Base-by-base conservation (phyloP, 2,329 filamentous ascomycete species). In the Didymella keratinophila region DNA sequence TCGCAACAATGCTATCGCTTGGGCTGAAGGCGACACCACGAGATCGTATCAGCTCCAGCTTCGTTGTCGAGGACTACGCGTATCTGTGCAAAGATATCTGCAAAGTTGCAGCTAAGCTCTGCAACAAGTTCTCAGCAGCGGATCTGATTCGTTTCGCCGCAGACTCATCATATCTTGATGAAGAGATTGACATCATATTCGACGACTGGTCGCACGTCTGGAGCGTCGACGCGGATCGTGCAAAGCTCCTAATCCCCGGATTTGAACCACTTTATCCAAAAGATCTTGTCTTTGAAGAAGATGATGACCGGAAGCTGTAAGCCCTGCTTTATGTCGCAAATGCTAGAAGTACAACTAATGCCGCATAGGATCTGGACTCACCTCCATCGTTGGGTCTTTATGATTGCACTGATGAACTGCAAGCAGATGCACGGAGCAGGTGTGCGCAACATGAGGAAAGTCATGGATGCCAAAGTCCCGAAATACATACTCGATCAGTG, bases 371-470 rank as follows among this genome's bases (percentile, higher is more conserved):
- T 58, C 11, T 50, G 56, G 46, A 54, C 46, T 4, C 32, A 58
- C 39, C 50, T 58, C 18, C 56, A 58, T 18, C 39, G 41, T 32
- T 58, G 56, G 56, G 46, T 54, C n/a, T 54, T 58, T 21, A 25
- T 46, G 12, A 20, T 50, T 3, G 56, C 56, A 23, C 34, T 58
- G n/a, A 34, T 30, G 25, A 46, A 41, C 8, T 39, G 32, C 12
- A 45, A 49, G 21, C 30, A 37, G 5, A 54, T 42, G 27, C 25
- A 45, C 5, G 41, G 20, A 18, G 10, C n/a, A 6, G 28, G 25
- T 27, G n/a, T 18, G 5, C 12, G 12, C 3, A n/a, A 41, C 12
- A 49, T 44, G 32, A 41, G 25, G 12, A 30, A 52, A 20, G 14
- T 16, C 14, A 32, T 18, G 9, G 10, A 20, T 25, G 25, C 25